phyloP scores from a whole-genome alignment of 257 asterid genomes.

The Euphrasia confusa region DNA sequence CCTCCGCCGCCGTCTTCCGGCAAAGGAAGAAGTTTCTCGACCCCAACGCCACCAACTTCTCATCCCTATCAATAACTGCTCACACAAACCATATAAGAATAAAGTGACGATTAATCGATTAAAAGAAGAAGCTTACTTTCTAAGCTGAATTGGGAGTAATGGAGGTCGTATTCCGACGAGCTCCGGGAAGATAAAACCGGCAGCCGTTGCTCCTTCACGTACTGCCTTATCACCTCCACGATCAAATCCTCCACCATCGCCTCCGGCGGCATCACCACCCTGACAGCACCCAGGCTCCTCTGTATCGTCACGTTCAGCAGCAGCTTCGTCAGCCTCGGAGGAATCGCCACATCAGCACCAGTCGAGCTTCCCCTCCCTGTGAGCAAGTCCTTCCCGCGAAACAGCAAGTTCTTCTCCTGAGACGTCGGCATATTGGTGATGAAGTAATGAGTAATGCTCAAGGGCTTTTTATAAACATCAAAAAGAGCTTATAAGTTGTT shows the following conservation, averaged over 20 bases:
- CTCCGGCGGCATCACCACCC: conserved; percentile 60
- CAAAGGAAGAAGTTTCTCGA: conserved; percentile 77
- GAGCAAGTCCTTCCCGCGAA: conserved; percentile 42
- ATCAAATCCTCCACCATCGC: conserved; percentile 73
- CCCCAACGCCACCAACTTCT: conserved; percentile 57
- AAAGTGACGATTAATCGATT: too few species aligned
- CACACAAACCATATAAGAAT: not conserved
- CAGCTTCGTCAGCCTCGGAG: conserved; percentile 55
- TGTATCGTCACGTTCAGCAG: conserved; percentile 71
- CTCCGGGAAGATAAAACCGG: conserved; percentile 34
- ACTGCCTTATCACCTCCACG: conserved; percentile 59
- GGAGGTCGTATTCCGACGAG: conserved; percentile 59
- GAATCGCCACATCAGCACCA: conserved; percentile 15
- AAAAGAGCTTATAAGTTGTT: too few species aligned
- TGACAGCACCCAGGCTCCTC: conserved; percentile 79
- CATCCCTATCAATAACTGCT: conserved; percentile 60
- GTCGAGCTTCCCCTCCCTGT: conserved; percentile 17
- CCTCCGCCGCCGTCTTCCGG: conserved; percentile 32
- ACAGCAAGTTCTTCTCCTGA: conserved; percentile 52
- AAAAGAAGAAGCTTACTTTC: conserved; percentile 47
- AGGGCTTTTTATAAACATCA: too few species aligned
- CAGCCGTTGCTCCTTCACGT: conserved; percentile 64
- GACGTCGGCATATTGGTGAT: too few species aligned
- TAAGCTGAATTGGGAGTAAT: conserved; percentile 85
- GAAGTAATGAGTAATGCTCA: too few species aligned